A percentile compares a stretch with the other conserved stretches of the same genome.
Conservation (phyloP, 495 filamentous ascomycete genomes). For the Penicillium paxilli region DNA sequence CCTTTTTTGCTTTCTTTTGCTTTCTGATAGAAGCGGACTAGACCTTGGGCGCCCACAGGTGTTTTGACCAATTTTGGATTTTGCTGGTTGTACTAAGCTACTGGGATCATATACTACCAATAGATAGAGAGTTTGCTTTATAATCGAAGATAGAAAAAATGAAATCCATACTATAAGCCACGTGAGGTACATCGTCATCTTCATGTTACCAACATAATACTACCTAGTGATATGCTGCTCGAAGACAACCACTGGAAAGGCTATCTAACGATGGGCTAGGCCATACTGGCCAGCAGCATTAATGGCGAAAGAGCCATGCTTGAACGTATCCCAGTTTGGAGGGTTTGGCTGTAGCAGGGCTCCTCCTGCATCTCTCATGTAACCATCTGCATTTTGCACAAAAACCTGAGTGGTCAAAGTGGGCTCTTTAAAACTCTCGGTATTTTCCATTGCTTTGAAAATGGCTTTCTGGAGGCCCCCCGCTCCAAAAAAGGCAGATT, state of each 20-base stretch:
- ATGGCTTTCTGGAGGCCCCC: not conserved
- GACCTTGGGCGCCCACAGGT: too few relatives aligned
- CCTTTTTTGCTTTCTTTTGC: too few relatives aligned
- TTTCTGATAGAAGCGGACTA: too few relatives aligned
- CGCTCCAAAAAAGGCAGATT: not conserved
- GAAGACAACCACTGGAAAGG: not conserved
- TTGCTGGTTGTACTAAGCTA: too few relatives aligned
- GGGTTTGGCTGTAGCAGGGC: not conserved
- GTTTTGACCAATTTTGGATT: too few relatives aligned
- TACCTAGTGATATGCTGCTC: too few relatives aligned
- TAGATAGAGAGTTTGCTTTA: too few relatives aligned
- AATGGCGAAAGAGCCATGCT: not conserved
- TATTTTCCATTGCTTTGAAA: not conserved
- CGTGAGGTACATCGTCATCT: not conserved
- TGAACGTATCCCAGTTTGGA: not conserved
- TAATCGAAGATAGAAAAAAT: too few relatives aligned
- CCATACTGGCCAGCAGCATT: not conserved
- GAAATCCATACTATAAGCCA: too few relatives aligned
- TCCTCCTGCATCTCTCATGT: not conserved
- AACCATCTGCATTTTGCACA: not conserved
- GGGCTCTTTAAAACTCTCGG: not conserved
- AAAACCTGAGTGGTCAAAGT: not conserved
- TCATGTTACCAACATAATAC: too few relatives aligned
- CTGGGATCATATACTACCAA: too few relatives aligned
- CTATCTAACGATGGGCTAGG: not conserved